phyloP scores from a whole-genome alignment of 2,329 filamentous ascomycete species.

The Amauroascus verrucosus region DNA sequence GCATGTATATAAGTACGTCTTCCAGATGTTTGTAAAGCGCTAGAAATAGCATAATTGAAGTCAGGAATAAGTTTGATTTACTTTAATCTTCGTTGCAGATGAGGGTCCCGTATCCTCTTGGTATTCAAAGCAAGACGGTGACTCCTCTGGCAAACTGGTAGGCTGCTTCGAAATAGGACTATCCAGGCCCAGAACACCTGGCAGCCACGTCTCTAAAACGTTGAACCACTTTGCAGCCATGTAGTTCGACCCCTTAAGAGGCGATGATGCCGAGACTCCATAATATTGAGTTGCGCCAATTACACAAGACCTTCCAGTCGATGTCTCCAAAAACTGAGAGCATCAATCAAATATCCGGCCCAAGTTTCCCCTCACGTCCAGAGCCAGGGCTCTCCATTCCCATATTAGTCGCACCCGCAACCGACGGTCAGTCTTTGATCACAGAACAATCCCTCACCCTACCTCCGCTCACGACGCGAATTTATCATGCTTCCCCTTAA shows the following conservation, averaged over 20 bases:
- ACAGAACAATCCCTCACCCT: not conserved
- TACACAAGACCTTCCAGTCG: not conserved
- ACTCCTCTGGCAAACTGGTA: too few species aligned
- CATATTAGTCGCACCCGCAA: not conserved
- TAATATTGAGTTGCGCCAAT: not conserved
- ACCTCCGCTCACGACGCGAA: slow-evolving; percentile 36
- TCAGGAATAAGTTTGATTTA: too few species aligned
- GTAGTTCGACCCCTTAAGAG: not conserved
- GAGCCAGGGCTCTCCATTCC: not conserved
- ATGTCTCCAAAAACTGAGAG: not conserved
- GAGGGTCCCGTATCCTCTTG: too few species aligned
- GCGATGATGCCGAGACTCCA: not conserved
- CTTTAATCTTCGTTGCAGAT: too few species aligned
- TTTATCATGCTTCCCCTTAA: slow-evolving; percentile 90
- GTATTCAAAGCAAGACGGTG: not conserved
- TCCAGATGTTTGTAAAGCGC: not conserved
- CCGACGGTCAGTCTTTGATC: not conserved
- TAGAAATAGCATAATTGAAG: not conserved
- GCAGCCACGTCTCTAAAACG: not conserved
- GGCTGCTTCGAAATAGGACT: too few species aligned
- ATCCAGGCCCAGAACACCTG: too few species aligned
- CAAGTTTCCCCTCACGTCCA: not conserved
- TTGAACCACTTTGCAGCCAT: not conserved
- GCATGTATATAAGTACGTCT: not conserved
- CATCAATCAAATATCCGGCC: not conserved